Evolutionary conservation across 768 basidiomycete species (phyloP).

Genomic region (Naganishia antarctica): DNA sequence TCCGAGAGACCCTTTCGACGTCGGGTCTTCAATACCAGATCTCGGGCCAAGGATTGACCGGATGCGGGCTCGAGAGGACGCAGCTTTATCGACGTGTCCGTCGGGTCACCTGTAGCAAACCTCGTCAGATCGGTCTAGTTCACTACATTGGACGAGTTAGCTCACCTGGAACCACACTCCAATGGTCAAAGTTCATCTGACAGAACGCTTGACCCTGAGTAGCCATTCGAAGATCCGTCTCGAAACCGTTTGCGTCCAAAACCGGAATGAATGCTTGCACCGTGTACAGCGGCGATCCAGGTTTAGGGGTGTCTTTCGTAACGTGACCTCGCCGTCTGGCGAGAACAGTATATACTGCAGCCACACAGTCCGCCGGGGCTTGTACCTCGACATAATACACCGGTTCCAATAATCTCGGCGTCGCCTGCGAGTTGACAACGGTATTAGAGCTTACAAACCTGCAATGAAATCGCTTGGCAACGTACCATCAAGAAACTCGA

Average conservation of each 20-base stretch:
- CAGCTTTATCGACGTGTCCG: constrained; percentile 92
- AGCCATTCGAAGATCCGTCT: constrained; percentile 93
- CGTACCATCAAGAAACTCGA: constrained; percentile 96
- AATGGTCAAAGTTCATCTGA: constrained; percentile 94
- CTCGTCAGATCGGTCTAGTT: constrained; percentile 56
- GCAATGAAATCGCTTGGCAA: constrained; percentile 30
- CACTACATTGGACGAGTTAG: background rate
- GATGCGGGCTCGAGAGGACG: constrained; percentile 95
- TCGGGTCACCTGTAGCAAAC: constrained; percentile 70
- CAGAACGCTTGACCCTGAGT: constrained; percentile 99
- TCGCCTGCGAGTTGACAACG: constrained; percentile 63
- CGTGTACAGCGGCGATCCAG: constrained; percentile 94
- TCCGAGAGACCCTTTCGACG: constrained; percentile 94
- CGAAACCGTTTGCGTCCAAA: constrained; percentile 97
- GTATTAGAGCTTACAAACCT: too few species aligned
- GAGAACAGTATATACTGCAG: constrained; percentile 95
- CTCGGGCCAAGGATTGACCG: constrained; percentile 87
- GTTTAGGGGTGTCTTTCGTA: constrained; percentile 95
- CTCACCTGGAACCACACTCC: constrained; percentile 93
- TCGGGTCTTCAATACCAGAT: constrained; percentile 92
- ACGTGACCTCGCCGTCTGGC: constrained; percentile 99
- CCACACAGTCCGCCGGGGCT: constrained; percentile 96
- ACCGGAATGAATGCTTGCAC: constrained; percentile 98
- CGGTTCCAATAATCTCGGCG: constrained; percentile 91
- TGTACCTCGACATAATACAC: constrained; percentile 99